Conservation (phyloP, 1,139 yeast genomes). For the Candida labiduridarum region DNA sequence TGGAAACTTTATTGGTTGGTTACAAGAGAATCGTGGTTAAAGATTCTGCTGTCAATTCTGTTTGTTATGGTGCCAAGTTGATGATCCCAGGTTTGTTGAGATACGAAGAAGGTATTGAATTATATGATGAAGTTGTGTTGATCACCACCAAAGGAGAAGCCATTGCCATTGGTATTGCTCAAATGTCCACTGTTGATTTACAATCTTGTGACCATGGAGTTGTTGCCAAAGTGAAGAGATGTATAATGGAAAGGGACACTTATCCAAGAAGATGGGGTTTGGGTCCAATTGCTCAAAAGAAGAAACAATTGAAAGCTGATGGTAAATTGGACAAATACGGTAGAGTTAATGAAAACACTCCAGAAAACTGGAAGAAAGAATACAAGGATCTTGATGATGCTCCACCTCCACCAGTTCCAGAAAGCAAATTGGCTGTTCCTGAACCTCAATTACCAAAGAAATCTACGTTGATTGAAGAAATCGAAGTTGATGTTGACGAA, state of each 20-base stretch:
- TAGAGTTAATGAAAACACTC: slow-evolving; percentile 89
- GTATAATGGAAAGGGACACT: slow-evolving; percentile 98
- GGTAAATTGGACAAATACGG: slow-evolving; percentile 98
- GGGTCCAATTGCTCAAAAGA: slow-evolving; percentile 98
- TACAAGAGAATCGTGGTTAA: slow-evolving; percentile 97
- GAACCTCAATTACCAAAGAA: slow-evolving; percentile 56
- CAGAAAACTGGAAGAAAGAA: slow-evolving; percentile 85
- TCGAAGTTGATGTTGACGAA: slow-evolving; percentile 20
- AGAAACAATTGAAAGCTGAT: slow-evolving; percentile 96
- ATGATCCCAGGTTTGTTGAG: slow-evolving; percentile 98
- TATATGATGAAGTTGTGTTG: slow-evolving; percentile 95
- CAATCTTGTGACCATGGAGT: slow-evolving; percentile 98
- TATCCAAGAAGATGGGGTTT: slow-evolving; percentile 99
- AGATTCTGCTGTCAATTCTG: slow-evolving; percentile 97
- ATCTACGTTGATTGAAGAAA: slow-evolving; percentile 31
- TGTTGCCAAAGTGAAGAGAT: slow-evolving; percentile 97
- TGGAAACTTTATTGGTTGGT: slow-evolving; percentile 89
- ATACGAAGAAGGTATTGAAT: slow-evolving; percentile 96
- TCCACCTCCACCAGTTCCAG: slow-evolving; percentile 56
- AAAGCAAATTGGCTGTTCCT: slow-evolving; percentile 50
- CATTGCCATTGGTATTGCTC: slow-evolving; percentile 97
- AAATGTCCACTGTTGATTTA: slow-evolving; percentile 97
- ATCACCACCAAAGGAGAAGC: slow-evolving; percentile 99
- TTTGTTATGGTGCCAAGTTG: slow-evolving; percentile 97
- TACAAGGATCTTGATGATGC: slow-evolving; percentile 81